A percentile compares a stretch with the other conserved stretches of the same genome.
phyloP scores from a whole-genome alignment of 352 stramenopile genomes.

The Sclerospora graminicola region DNA sequence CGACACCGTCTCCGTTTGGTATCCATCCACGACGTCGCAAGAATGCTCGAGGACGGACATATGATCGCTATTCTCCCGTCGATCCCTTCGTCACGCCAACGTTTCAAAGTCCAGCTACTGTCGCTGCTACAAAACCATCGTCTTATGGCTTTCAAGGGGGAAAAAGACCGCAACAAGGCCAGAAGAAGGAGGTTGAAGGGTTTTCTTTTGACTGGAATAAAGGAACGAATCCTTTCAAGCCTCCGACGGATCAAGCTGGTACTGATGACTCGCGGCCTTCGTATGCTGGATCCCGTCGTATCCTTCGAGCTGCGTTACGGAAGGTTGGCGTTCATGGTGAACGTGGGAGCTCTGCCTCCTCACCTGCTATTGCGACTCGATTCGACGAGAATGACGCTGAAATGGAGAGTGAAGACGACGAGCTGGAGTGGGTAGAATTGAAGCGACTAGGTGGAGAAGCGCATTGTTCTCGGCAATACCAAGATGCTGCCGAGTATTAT shows the following conservation, averaged over 20 bases:
- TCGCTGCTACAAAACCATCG: neutral
- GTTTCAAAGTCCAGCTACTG: constrained; percentile 16
- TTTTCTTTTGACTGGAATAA: neutral
- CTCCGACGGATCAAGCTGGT: neutral
- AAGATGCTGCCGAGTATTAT: constrained; percentile 49
- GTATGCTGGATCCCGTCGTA: constrained; percentile 19
- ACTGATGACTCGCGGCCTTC: constrained; percentile 1
- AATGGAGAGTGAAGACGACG: constrained; percentile 26
- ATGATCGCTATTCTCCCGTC: constrained; percentile 21
- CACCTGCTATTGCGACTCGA: neutral
- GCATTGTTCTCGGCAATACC: constrained; percentile 30
- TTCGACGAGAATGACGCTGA: constrained; percentile 13
- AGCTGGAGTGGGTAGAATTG: constrained; percentile 45
- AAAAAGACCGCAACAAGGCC: neutral
- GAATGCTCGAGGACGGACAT: constrained; percentile 18
- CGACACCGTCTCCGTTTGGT: constrained; percentile 22
- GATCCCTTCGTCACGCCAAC: constrained; percentile 39
- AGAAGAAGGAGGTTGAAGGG: neutral
- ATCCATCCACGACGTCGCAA: constrained; percentile 17
- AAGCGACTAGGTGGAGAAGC: constrained; percentile 47
- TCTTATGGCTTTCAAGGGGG: neutral
- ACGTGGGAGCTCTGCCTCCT: constrained; percentile 11
- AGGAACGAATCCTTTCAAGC: constrained; percentile 3
- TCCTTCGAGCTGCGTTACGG: constrained; percentile 22
- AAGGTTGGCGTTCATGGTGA: constrained; percentile 9